These are phyloP conservation scores for Fusarium sp. DNA, from an alignment of 2,329 filamentous ascomycete species.

Conservation along the genomic window DNA sequence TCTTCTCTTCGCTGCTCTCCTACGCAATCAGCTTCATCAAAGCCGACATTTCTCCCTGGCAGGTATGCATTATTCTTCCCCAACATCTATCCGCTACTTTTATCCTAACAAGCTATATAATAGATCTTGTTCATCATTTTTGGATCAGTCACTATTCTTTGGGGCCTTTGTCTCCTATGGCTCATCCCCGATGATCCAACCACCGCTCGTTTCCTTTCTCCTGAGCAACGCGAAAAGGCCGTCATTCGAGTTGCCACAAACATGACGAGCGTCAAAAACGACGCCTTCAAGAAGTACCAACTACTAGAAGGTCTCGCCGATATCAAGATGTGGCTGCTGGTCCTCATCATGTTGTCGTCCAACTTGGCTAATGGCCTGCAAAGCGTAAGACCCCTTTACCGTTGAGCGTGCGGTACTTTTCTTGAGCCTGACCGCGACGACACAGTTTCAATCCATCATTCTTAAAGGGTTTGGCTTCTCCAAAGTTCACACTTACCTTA, in stretches of 20 bases:
- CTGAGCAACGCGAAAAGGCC: neutral
- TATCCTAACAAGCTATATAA: neutral
- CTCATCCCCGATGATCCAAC: neutral
- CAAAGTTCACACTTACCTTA: constrained; percentile 35
- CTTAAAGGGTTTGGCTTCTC: constrained; percentile 43
- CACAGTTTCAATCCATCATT: constrained; percentile 44
- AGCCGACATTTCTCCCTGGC: constrained; percentile 40
- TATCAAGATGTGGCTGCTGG: neutral
- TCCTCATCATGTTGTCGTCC: neutral
- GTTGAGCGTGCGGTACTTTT: neutral
- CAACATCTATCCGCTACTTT: fast-evolving
- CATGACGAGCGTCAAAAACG: neutral
- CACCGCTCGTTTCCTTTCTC: neutral
- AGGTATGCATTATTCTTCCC: constrained; percentile 36
- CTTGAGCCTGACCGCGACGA: neutral
- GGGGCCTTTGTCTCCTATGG: constrained; percentile 36
- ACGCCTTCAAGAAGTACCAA: neutral
- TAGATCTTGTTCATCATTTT: constrained; percentile 41
- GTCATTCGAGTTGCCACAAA: neutral
- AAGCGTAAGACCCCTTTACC: neutral
- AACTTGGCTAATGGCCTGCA: neutral
- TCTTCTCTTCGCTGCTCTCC: constrained; percentile 46
- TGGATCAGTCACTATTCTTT: constrained; percentile 33
- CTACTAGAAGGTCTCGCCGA: neutral
- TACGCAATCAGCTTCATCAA: constrained; percentile 48